Base-by-base conservation (phyloP, 2,329 filamentous ascomycete species). In the Xylariaceae sp. region DNA sequence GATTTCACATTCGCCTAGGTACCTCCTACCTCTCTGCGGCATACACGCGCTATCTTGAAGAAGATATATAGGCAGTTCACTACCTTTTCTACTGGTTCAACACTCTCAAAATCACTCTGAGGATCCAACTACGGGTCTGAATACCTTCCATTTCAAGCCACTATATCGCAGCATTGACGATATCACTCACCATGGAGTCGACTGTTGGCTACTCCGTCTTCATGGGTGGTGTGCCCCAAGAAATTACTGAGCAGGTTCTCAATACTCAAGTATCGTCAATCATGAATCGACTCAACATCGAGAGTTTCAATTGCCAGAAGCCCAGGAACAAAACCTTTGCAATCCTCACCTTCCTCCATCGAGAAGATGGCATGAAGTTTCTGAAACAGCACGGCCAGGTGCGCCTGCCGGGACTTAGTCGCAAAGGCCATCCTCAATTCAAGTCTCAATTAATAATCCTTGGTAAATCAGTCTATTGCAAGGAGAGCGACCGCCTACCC, bases 181-280 rank as follows among this genome's bases (percentile, higher is more conserved):
- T n/a, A n/a, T 22, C 40, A 10, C 20, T 41, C 17, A 45, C 34
- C 38, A 59, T 58, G 54, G 22, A 22, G 11, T 37, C 44, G 23
- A 43, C n/a, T 10, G n/a, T n/a, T n/a, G 54, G 58, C 6, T 42
- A 79, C 69, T 74, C 79, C 49, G 67, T 74, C 10, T 70, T 69
- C 27, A 54, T 79, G 23, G 50, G 42, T 12, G 68, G 70, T 10
- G 62, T 80, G 12, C 74, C 75, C 1, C 22, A 41, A 8, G 60
- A 67, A 22, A 52, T 77, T 22, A 61, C 66, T 8, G 64, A 72
- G 2, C 54, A 66, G 0, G 54, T 52, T 6, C 57, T 80, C 8
- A 57, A 54, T 10, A 54, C 43, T 0, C 68, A 72, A 40, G 63
- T 80, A 2, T 42, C 54, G 14, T 67, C 70, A 0, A 58, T 67